A percentile compares a stretch with the other conserved stretches of the same genome.
These are phyloP conservation scores for Graphiopsis chlorocephala DNA, from an alignment of 2,329 filamentous ascomycete genomes.

Conservation along the genomic window DNA sequence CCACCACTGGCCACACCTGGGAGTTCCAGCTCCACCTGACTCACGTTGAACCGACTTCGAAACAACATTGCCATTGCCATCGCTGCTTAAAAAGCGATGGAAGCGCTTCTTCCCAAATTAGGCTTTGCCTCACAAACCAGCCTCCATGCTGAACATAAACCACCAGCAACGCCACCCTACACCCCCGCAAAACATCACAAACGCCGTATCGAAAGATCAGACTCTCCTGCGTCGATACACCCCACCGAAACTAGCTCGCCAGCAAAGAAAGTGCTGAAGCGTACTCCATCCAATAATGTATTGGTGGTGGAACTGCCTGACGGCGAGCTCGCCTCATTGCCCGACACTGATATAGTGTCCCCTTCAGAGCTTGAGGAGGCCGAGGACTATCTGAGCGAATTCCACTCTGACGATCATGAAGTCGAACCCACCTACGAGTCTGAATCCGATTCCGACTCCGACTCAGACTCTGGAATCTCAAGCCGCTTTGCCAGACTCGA, in stretches of 20 bases:
- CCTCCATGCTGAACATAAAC: slow-evolving; percentile 19
- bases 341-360: slow-evolving; percentile 39
- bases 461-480: slow-evolving; percentile 18
- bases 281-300: slow-evolving; percentile 31
- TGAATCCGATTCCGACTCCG: slow-evolving; percentile 25
- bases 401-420: slow-evolving; percentile 11
- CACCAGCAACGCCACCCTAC: slow-evolving; percentile 31
- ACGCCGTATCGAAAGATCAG: slow-evolving; percentile 25
- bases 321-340: slow-evolving; percentile 31
- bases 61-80: not conserved
- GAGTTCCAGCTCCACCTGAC: slow-evolving; percentile 21
- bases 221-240: slow-evolving; percentile 37
- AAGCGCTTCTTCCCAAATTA: slow-evolving; percentile 25
- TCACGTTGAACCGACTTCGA: slow-evolving; percentile 24
- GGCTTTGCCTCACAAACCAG: slow-evolving; percentile 25
- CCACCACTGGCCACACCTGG: slow-evolving; percentile 28
- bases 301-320: slow-evolving; percentile 44
- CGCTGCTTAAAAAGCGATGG: slow-evolving; percentile 18
- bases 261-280: slow-evolving; percentile 29
- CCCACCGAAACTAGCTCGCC: slow-evolving; percentile 35
- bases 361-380: slow-evolving; percentile 47
- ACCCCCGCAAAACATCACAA: slow-evolving; percentile 26
- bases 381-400: slow-evolving; percentile 32
- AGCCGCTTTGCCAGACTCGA: slow-evolving; percentile 27
- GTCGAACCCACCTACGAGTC: not conserved